These are phyloP conservation scores for Scalesia atractyloides DNA, from an alignment of 129 eudicot species.

Conservation along the genomic window DNA sequence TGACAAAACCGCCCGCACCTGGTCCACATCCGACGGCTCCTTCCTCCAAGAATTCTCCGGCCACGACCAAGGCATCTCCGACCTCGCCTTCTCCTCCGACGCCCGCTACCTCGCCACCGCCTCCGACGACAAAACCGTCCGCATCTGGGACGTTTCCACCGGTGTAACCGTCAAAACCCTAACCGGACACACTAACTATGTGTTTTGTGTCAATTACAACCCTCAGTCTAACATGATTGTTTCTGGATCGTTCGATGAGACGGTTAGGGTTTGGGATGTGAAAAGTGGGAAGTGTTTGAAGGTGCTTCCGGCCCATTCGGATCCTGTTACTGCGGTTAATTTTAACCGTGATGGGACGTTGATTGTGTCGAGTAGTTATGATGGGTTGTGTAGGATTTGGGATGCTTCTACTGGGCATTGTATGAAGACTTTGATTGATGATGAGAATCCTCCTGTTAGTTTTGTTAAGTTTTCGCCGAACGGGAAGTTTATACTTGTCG, in stretches of 20 bases:
- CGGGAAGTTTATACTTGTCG: constrained; percentile 87
- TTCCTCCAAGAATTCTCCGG: constrained; percentile 57
- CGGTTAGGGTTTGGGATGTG: constrained; percentile 95
- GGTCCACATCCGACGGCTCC: constrained; percentile 49
- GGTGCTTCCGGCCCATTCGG: constrained; percentile 97
- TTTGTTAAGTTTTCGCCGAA: constrained; percentile 90
- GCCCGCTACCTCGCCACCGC: constrained; percentile 80
- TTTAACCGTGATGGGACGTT: constrained; percentile 75
- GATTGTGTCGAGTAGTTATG: constrained; percentile 86
- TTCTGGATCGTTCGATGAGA: constrained; percentile 92
- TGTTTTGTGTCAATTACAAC: constrained; percentile 66
- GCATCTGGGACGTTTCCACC: constrained; percentile 71
- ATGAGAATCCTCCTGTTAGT: constrained; percentile 96
- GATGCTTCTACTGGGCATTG: constrained; percentile 94
- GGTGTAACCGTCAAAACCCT: constrained; percentile 67
- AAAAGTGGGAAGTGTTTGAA: constrained; percentile 80
- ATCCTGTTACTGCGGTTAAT: constrained; percentile 86
- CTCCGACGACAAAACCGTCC: constrained; percentile 90
- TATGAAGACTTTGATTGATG: constrained; percentile 88
- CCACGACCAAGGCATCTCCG: constrained; percentile 86
- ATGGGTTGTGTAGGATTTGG: constrained; percentile 96
- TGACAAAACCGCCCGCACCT: constrained; percentile 72
- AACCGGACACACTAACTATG: constrained; percentile 80
- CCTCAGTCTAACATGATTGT: constrained; percentile 84
- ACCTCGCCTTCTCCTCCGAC: constrained; percentile 88